phyloP scores from a whole-genome alignment of 257 asterid genomes.

The Petunia axillaris region DNA sequence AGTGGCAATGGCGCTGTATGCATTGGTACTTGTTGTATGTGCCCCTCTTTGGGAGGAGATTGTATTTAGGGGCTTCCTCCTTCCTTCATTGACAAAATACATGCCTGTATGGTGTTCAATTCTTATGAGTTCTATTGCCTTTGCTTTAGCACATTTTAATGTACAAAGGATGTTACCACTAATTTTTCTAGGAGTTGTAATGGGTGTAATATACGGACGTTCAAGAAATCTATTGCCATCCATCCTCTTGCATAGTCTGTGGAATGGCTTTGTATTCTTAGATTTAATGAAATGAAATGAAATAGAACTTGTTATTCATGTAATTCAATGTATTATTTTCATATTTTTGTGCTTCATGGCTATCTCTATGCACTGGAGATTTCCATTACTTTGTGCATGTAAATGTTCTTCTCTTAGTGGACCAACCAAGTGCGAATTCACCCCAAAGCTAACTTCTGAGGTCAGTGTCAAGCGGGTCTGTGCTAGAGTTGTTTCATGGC shows the following conservation, averaged over 20 bases:
- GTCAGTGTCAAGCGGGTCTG: too few species aligned
- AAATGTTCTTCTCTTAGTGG: not conserved
- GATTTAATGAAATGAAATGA: conserved; percentile 80
- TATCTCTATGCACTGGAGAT: not conserved
- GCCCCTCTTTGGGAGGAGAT: conserved; percentile 98
- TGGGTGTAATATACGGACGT: conserved; percentile 85
- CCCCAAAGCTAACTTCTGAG: too few species aligned
- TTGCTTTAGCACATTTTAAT: conserved; percentile 93
- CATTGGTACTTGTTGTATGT: conserved; percentile 82
- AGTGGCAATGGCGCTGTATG: conserved; percentile 81
- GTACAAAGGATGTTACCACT: conserved; percentile 93
- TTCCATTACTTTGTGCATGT: not conserved
- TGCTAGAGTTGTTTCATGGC: too few species aligned
- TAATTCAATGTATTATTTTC: not conserved
- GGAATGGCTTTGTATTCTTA: conserved; percentile 95
- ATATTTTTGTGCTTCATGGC: not conserved
- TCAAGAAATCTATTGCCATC: conserved; percentile 87
- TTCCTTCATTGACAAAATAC: conserved; percentile 88
- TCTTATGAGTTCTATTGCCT: conserved; percentile 79
- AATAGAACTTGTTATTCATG: conserved; percentile 4
- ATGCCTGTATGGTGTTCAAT: conserved; percentile 97
- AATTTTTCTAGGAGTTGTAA: conserved; percentile 89
- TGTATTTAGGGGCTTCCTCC: conserved; percentile 88
- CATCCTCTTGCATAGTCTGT: conserved; percentile 84
- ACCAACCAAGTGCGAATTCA: too few species aligned